Base-by-base conservation (phyloP, 768 basidiomycete species). In the Tricholomella constricta region DNA sequence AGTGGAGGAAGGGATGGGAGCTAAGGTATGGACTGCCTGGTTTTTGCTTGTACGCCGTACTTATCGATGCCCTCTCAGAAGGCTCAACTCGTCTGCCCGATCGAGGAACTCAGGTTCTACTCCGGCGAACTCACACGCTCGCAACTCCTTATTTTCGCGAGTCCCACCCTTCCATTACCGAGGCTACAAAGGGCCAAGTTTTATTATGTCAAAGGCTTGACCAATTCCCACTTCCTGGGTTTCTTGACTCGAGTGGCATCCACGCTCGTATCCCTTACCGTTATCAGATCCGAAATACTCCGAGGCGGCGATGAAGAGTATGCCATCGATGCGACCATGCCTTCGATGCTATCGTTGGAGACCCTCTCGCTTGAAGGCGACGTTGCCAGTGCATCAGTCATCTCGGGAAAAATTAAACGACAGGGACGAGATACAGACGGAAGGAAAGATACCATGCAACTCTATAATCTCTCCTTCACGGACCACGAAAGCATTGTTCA, bases 241-340 rank as follows among this genome's bases (percentile, higher is more conserved):
- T 56, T 56, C 32, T 34, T 59, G 5, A 23, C 22, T 17, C 55
- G 49, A 20, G 55, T 54, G 8, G 51, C 54, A 14, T 36, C 46
- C 4, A 59, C 55, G 3, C 47, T 59, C 17, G 26, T 27, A 15
- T 41, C n/a, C n/a, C n/a, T n/a, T n/a, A n/a, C n/a, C n/a, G n/a
- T n/a, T n/a, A n/a, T n/a, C n/a, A n/a, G n/a, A n/a, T n/a, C n/a
- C n/a, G n/a, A n/a, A n/a, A n/a, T n/a, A n/a, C n/a, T n/a, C n/a
- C n/a, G n/a, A n/a, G n/a, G n/a, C n/a, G n/a, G n/a, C n/a, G 48
- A 59, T 11, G 58, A 59, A 45, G 54, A 59, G 26, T 54, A 59
- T 25, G 58, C 58, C 10, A 26, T 59, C 1, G 58, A 59, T 31
- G 48, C 41, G 15, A 44, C 52, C 2, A 56, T 59, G 45, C 45